phyloP scores from a whole-genome alignment of 164 flowering plant species.

The Echeveria elegans region DNA sequence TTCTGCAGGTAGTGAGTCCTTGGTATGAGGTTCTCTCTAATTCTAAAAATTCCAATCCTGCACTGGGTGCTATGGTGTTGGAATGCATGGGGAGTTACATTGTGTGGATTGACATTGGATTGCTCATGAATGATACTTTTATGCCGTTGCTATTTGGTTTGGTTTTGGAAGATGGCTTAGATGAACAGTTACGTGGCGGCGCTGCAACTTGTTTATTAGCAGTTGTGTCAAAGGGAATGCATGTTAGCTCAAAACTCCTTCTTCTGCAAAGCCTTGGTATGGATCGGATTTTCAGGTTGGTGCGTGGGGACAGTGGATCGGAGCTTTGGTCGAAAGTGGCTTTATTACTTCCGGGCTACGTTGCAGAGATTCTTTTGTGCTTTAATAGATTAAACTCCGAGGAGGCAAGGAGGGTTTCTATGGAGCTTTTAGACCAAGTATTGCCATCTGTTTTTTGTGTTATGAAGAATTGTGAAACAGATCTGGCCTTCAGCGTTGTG shows the following conservation, averaged over 20 bases:
- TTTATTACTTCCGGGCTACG: slow-evolving; percentile 69
- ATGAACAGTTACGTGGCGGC: slow-evolving; percentile 66
- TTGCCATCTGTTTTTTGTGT: slow-evolving; percentile 83
- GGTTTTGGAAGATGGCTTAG: slow-evolving; percentile 48
- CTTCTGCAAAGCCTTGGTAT: slow-evolving; percentile 69
- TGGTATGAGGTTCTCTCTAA: slow-evolving; percentile 75
- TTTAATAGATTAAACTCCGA: slow-evolving; percentile 55
- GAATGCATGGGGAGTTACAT: slow-evolving; percentile 74
- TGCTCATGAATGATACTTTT: slow-evolving; percentile 68
- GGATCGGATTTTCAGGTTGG: slow-evolving; percentile 59
- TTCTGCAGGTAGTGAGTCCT: slow-evolving; percentile 67
- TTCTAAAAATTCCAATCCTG: slow-evolving; percentile 63
- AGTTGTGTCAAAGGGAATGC: slow-evolving; percentile 84
- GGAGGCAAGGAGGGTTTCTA: slow-evolving; percentile 38
- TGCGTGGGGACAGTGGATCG: slow-evolving; percentile 53
- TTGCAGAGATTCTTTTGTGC: slow-evolving; percentile 77
- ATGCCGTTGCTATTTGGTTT: slow-evolving; percentile 70
- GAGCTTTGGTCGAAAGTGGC: slow-evolving; percentile 58
- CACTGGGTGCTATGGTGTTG: slow-evolving; percentile 50
- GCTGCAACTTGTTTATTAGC: slow-evolving; percentile 70
- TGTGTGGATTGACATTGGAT: slow-evolving; percentile 91
- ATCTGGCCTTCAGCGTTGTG: slow-evolving; percentile 55
- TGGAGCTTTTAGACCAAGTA: slow-evolving; percentile 75
- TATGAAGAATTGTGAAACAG: slow-evolving; percentile 73
- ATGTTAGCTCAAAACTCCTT: slow-evolving; percentile 51